Base-by-base conservation (phyloP, 2,329 filamentous ascomycete species). In the Penicillium sp. region DNA sequence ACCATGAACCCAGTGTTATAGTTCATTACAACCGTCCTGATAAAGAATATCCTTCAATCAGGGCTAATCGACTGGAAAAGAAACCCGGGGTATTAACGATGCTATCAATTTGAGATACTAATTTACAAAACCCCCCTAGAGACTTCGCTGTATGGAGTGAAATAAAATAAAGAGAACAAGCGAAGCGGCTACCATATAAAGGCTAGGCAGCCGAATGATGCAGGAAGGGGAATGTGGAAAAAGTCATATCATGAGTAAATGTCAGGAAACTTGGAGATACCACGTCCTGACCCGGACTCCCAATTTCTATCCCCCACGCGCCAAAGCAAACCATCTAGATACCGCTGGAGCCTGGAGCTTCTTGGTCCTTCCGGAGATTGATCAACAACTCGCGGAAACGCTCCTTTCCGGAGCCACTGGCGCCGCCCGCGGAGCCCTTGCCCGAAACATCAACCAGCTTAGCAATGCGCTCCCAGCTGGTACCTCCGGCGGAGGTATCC, bases 361-460 rank as follows among this genome's bases (percentile, higher is more conserved):
- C 95, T 78, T 96, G 89, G 65, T 99, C 94, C 79, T 97, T 97
- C 77, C 87, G 87, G 76, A 99, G 77, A 73, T 86, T 92, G 65
- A 92, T 76, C 67, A 99, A 78, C 70, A 97, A 70, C 77, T 97
- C 93, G 63, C 94, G 87, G 83, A 99, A 97, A 61, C 91, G 90
- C 74, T 95, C 91, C 83, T 99, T 99, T 67, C 93, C 92, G 57
- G 90, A 95, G 42, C 92, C 93, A 57, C 86, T 86, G 40, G 90
- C 91, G 69, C 92, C 93, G 55, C 93, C 92, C 75, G 87, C 89
- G 56, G 84, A 78, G 13, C 93, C 91, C 79, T 97, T 99, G 59
- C 94, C 94, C 68, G 91, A 97, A 61, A 99, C 77, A 75, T 99
- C 94, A n/a, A 97, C 92, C 65, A 99, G 76, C 79, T 97, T 99